Evolutionary conservation across 2,329 filamentous ascomycete genomes (phyloP), one percentile per base, ranked within the genome.

Genomic region (Annulohypoxylon truncatum): DNA sequence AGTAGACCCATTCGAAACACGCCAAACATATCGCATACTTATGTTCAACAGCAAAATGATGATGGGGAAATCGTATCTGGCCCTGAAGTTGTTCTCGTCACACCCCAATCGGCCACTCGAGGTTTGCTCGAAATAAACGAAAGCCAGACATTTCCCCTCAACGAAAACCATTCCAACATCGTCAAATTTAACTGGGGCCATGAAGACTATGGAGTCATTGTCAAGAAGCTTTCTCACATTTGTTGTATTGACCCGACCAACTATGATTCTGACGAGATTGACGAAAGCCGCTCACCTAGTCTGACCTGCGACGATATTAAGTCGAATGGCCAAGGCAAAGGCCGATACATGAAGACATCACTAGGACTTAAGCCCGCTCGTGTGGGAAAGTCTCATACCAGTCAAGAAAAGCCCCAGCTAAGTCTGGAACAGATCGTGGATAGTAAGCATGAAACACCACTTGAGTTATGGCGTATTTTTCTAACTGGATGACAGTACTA

Each of bases 131-230:
- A 42, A 35, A 10, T 26, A 29, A 8, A 42, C 12, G 22, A 26
- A 28, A 40, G 31, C 3, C 24, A 35, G 12, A 42, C 35, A 8
- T 54, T 54, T 12, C 51, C 51, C 2, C 24, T 54, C 7, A 40
- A 40, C 15, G 35, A 42, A 15, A 26, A 54, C 3, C 51, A 54
- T 42, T 54, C 51, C 12, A 42, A 54, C 26, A 54, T 54, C 13
- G 51, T 54, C 35, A 54, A 54, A 26, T 54, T 54, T 24, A 15
- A n/a, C 13, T 4, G 13, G 15, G 35, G 38, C 15, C 24, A 42
- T 8, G 24, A 35, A 6, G 20, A 20, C 1, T 42, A 15, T 28
- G 15, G 22, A 18, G 24, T 54, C 5, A 35, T 54, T 2, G n/a
- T 40, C 2, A 40, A 20, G n/a, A 40, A 40, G 6, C 35, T 40